These are phyloP conservation scores for Fusarium nygamai DNA, from an alignment of 2,329 filamentous ascomycete genomes.

Conservation along the genomic window DNA sequence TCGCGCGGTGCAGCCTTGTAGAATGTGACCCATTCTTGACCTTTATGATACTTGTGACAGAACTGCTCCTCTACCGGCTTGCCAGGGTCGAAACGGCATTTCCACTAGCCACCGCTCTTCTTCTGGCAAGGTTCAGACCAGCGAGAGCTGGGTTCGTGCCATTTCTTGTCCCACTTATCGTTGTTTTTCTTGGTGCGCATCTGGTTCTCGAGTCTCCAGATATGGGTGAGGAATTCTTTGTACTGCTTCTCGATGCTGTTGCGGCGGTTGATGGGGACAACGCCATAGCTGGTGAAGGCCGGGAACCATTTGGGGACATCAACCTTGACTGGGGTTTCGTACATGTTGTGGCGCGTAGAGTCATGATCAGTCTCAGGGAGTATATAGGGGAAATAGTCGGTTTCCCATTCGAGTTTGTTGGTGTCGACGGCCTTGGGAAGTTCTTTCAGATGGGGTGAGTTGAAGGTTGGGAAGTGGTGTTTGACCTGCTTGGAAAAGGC, in stretches of 20 bases:
- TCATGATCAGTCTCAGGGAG: conserved; percentile 1
- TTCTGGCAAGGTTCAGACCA: conserved; percentile 33
- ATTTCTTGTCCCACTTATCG: conserved; percentile 35
- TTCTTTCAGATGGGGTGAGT: not conserved
- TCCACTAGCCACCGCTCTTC: conserved; percentile 42
- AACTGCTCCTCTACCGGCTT: conserved; percentile 25
- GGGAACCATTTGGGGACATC: conserved; percentile 35
- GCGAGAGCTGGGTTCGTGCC: conserved; percentile 24
- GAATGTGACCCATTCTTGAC: not conserved
- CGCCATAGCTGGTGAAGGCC: conserved; percentile 14
- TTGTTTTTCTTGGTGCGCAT: not conserved
- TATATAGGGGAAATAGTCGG: not conserved
- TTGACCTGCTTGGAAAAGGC: conserved; percentile 16
- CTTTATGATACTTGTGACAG: conserved; percentile 26
- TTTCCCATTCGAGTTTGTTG: not conserved
- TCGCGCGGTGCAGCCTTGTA: not conserved
- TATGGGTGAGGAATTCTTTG: conserved; percentile 26
- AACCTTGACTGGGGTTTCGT: not conserved
- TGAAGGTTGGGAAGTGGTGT: not conserved
- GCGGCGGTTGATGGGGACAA: conserved; percentile 16
- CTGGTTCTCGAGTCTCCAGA: conserved; percentile 27
- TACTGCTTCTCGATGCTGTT: conserved; percentile 16
- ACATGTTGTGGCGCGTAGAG: not conserved
- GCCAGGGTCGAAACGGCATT: conserved; percentile 38
- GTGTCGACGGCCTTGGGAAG: not conserved